Percentiles rank a stretch among this genome's conserved stretches.
These are phyloP conservation scores for Astathelohania contejeani DNA, from an alignment of 371 early-diverging fungal species.

Conservation along the genomic window DNA sequence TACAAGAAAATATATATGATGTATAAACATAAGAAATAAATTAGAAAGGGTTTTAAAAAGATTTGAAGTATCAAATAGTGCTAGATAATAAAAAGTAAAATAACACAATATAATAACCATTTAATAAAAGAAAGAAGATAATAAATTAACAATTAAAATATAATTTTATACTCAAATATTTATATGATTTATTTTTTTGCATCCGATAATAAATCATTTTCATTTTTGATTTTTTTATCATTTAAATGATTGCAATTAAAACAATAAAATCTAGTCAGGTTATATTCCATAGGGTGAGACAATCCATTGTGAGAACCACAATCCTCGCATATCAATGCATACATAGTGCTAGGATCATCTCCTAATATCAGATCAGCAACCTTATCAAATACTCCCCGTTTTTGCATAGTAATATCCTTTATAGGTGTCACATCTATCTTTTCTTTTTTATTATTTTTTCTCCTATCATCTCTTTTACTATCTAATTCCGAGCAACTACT, in stretches of 20 bases:
- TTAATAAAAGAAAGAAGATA: not conserved
- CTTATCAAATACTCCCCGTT: conserved; percentile 16
- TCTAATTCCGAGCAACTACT: conserved; percentile 13
- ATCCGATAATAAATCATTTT: too few relatives aligned
- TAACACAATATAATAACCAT: not conserved
- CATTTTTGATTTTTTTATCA: conserved; percentile 4
- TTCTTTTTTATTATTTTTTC: conserved; percentile 5
- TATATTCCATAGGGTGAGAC: conserved; percentile 26
- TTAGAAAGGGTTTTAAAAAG: too few relatives aligned
- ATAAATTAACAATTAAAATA: not conserved
- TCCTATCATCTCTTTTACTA: conserved; percentile 4
- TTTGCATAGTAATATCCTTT: conserved; percentile 2
- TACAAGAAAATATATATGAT: too few relatives aligned
- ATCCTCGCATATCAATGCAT: conserved; percentile 44
- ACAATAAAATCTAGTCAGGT: conserved; percentile 31
- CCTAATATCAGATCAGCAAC: conserved; percentile 36
- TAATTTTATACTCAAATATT: not conserved
- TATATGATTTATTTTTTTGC: not conserved
- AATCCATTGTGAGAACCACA: conserved; percentile 47
- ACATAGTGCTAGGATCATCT: conserved; percentile 41
- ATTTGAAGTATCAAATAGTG: too few relatives aligned
- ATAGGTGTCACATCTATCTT: not conserved
- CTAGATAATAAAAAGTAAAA: too few relatives aligned
- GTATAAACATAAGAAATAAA: too few relatives aligned
- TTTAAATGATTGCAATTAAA: conserved; percentile 34